Evolutionary conservation across 2,329 filamentous ascomycete genomes (phyloP).

Genomic region (Penicillium digitatum): DNA sequence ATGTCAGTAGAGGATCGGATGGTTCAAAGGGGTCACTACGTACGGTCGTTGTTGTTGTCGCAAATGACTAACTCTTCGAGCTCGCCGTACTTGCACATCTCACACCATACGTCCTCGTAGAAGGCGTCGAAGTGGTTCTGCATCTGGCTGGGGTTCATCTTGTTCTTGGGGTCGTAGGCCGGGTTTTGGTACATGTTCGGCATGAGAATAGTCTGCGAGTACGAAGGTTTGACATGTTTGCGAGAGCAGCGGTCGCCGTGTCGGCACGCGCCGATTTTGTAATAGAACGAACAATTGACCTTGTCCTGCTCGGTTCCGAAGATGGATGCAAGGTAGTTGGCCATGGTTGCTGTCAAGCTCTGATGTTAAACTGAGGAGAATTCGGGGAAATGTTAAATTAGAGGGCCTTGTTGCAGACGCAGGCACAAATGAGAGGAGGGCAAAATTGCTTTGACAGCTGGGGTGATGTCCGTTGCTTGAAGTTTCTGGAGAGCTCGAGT

Average conservation of each 20-base stretch:
- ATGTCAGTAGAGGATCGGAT: constrained; percentile 13
- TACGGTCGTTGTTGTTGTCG: constrained; percentile 98
- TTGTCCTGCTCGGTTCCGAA: constrained; percentile 99
- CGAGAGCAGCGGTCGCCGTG: constrained; percentile 97
- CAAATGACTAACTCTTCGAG: constrained; percentile 97
- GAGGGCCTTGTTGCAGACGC: background rate
- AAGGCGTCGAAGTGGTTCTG: constrained; percentile 99
- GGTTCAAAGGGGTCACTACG: constrained; percentile 37
- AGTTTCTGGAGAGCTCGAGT: constrained; percentile 37
- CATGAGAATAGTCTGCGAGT: constrained; percentile 95
- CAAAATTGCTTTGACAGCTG: constrained; percentile 15
- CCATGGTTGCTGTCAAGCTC: constrained; percentile 55
- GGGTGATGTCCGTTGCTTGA: constrained; percentile 24
- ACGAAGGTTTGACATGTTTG: constrained; percentile 98
- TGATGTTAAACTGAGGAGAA: background rate
- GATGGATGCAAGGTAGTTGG: constrained; percentile 98
- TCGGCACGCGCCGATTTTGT: constrained; percentile 98
- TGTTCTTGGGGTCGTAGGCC: constrained; percentile 91
- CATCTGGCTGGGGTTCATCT: constrained; percentile 92
- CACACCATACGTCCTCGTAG: constrained; percentile 99
- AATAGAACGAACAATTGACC: constrained; percentile 99
- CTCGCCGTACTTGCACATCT: constrained; percentile 98
- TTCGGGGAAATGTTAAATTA: background rate
- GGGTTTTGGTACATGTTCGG: constrained; percentile 99
- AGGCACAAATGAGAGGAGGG: background rate